Conservation (phyloP, 2,329 filamentous ascomycete genomes). For the Colletotrichum echinochloae region DNA sequence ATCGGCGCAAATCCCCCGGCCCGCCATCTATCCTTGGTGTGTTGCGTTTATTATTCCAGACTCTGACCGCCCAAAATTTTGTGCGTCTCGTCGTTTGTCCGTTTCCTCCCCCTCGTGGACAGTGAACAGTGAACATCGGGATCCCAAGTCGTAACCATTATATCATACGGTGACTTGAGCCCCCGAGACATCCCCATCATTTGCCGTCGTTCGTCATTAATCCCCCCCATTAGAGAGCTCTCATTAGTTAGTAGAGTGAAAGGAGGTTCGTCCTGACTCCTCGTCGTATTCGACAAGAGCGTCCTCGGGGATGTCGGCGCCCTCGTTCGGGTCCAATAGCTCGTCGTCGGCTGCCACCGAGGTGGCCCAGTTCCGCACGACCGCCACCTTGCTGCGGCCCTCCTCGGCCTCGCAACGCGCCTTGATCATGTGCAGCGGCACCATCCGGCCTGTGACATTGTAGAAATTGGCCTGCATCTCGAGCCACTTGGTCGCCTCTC, state of each 20-base stretch:
- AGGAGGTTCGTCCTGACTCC: constrained; percentile 5
- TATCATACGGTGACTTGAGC: neutral
- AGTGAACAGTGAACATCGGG: neutral
- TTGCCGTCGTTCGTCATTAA: neutral
- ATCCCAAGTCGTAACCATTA: neutral
- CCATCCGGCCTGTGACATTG: constrained; percentile 57
- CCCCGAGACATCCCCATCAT: neutral
- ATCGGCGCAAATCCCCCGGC: neutral
- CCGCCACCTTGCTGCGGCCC: constrained; percentile 38
- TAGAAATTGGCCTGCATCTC: constrained; percentile 59
- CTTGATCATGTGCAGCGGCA: constrained; percentile 53
- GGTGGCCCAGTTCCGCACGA: constrained; percentile 32
- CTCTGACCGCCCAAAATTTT: neutral
- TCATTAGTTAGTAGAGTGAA: neutral
- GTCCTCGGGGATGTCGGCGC: constrained; percentile 32
- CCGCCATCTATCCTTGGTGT: neutral
- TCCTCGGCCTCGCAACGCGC: constrained; percentile 50
- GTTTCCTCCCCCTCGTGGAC: neutral
- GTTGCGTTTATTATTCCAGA: neutral
- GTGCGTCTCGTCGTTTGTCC: too few species aligned
- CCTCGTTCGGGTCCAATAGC: constrained; percentile 33
- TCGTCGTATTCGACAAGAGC: constrained; percentile 27
- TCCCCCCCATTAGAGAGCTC: neutral
- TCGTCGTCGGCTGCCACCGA: constrained; percentile 32
- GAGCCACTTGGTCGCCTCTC: constrained; percentile 52